These are phyloP conservation scores for Sporothrix sp. DNA, from an alignment of 2,329 filamentous ascomycete genomes.

Conservation along the genomic window DNA sequence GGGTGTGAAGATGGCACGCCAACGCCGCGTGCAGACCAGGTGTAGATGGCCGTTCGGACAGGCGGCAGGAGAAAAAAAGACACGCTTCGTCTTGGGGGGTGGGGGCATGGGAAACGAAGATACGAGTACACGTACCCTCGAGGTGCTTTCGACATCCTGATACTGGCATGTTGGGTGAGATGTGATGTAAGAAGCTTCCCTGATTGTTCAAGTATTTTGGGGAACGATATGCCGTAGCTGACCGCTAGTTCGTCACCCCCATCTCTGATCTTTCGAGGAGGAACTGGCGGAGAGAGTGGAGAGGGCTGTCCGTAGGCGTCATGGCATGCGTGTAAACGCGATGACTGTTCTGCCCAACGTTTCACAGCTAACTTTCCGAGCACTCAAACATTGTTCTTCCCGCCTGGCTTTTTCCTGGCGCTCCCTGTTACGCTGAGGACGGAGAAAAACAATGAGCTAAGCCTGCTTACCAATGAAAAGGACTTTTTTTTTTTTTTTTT, in stretches of 20 bases:
- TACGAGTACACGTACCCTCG: too few species aligned
- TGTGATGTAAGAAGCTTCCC: neutral
- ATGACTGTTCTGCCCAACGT: neutral
- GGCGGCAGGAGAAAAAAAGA: neutral
- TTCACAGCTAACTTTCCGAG: conserved; percentile 3
- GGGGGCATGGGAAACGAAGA: too few species aligned
- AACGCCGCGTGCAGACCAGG: neutral
- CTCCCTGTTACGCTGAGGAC: neutral
- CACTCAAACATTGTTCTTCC: neutral
- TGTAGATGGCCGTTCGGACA: conserved; percentile 2
- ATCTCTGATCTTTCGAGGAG: neutral
- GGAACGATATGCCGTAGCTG: neutral
- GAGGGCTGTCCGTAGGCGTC: conserved; percentile 1
- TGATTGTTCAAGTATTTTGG: neutral
- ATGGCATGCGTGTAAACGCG: conserved; percentile 8
- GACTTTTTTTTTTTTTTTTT: too few species aligned
- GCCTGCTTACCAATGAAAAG: neutral
- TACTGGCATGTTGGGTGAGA: too few species aligned
- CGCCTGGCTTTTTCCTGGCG: neutral
- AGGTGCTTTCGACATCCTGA: too few species aligned
- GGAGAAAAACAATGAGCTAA: neutral
- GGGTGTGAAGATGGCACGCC: conserved; percentile 4
- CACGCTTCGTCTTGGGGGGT: neutral
- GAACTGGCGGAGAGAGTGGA: neutral
- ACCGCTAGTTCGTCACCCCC: conserved; percentile 12